Percentiles rank a stretch among this genome's conserved stretches.
These are phyloP conservation scores for Beverwykella pulmonaria DNA, from an alignment of 495 filamentous ascomycete genomes.

Conservation along the genomic window DNA sequence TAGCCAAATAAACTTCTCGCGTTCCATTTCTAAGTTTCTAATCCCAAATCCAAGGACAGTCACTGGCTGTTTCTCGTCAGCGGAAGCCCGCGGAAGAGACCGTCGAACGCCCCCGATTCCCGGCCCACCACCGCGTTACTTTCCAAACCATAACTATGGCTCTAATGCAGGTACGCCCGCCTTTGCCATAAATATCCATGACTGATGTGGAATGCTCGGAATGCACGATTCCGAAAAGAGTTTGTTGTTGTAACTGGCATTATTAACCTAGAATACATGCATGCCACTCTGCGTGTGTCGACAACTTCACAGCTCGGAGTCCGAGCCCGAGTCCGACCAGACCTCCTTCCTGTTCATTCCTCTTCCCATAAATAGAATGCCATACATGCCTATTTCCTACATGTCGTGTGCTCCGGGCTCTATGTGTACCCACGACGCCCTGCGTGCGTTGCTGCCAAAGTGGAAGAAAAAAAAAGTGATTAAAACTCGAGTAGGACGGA, in stretches of 20 bases:
- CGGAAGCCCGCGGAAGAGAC: neutral
- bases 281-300: neutral
- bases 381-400: neutral
- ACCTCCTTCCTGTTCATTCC: neutral
- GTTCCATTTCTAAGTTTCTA: too few species aligned
- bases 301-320: neutral
- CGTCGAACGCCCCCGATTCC: neutral
- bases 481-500: neutral
- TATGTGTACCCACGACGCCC: slow-evolving; percentile 3
- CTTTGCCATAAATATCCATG: neutral
- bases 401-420: neutral
- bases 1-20: too few species aligned
- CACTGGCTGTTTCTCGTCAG: neutral
- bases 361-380: neutral
- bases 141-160: neutral
- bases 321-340: neutral
- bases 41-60: neutral
- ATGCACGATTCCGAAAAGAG: neutral
- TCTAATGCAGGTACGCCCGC: neutral
- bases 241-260: neutral
- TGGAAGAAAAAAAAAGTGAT: neutral
- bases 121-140: neutral
- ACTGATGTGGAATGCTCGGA: neutral
- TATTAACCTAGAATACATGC: neutral
- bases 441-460: neutral